These are phyloP conservation scores for Hypoxylon lenormandii DNA, from an alignment of 495 filamentous ascomycete species.

Conservation along the genomic window DNA sequence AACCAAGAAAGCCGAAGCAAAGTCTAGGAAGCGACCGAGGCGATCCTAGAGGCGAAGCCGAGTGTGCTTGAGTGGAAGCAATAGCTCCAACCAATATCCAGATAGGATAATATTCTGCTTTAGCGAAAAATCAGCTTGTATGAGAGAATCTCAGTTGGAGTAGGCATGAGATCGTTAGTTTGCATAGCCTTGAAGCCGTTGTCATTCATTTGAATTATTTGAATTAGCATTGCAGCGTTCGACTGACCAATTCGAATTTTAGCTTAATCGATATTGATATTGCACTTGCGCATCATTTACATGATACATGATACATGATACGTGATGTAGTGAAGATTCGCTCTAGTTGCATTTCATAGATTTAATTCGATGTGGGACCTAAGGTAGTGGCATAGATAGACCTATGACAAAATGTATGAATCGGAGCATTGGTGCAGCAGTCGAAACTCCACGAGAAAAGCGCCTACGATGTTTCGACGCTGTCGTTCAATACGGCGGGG, in stretches of 20 bases:
- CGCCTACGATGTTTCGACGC: not conserved
- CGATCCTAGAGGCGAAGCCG: slow-evolving; percentile 11
- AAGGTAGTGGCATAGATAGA: too few relatives aligned
- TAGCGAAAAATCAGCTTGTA: not conserved
- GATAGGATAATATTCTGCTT: not conserved
- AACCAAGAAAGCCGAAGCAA: slow-evolving; percentile 11
- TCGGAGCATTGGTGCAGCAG: not conserved
- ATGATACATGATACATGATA: too few relatives aligned
- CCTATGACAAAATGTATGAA: not conserved
- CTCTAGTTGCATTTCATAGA: too few relatives aligned
- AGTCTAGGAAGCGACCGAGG: slow-evolving; percentile 41
- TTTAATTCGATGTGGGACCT: too few relatives aligned
- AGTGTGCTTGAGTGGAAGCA: not conserved
- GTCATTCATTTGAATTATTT: slow-evolving; percentile 11
- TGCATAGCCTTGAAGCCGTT: not conserved
- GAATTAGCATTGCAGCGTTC: slow-evolving; percentile 29
- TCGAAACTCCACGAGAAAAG: not conserved
- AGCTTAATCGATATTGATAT: not conserved
- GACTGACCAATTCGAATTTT: slow-evolving; percentile 16
- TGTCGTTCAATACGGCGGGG: slow-evolving; percentile 35
- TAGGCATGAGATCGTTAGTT: not conserved
- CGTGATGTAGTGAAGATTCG: not conserved
- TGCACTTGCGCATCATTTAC: too few relatives aligned
- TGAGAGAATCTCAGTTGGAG: not conserved
- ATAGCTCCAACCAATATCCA: not conserved